These are phyloP conservation scores for Verticillium nubilum DNA, from an alignment of 2,329 filamentous ascomycete genomes.

Conservation along the genomic window DNA sequence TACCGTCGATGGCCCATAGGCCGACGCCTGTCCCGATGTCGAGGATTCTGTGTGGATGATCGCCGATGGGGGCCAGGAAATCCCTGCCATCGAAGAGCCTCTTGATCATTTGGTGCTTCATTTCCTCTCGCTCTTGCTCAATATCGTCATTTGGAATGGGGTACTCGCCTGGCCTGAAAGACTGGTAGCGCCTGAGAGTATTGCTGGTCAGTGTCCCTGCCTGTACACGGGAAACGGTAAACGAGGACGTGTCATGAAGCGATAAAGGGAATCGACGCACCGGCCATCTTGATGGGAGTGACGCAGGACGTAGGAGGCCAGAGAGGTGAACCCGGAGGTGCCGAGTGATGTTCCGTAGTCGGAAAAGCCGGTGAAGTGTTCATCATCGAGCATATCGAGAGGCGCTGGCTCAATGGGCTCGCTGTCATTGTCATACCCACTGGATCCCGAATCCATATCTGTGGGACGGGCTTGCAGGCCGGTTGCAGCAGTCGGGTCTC, in stretches of 20 bases:
- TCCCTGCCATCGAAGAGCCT: conserved; percentile 38
- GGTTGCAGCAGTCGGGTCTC: background rate
- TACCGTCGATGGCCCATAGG: conserved; percentile 52
- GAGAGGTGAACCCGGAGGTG: conserved; percentile 34
- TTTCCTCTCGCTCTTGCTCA: conserved; percentile 42
- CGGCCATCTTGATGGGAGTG: conserved; percentile 12
- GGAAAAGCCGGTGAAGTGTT: conserved; percentile 24
- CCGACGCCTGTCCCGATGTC: conserved; percentile 45
- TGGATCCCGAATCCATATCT: background rate
- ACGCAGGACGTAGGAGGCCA: conserved; percentile 17
- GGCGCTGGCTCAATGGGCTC: background rate
- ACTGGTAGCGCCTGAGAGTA: conserved; percentile 40
- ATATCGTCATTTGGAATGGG: conserved; percentile 47
- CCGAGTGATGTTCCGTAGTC: conserved; percentile 31
- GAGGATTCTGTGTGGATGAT: conserved; percentile 41
- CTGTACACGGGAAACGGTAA: background rate
- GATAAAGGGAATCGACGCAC: conserved; percentile 3
- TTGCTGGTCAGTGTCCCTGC: background rate
- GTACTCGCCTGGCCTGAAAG: conserved; percentile 39
- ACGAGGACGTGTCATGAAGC: no score
- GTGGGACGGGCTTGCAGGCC: background rate
- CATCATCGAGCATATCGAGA: conserved; percentile 1
- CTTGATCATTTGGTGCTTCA: conserved; percentile 43
- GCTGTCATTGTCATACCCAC: background rate
- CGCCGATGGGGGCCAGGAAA: conserved; percentile 36